Evolutionary conservation across 2,329 filamentous ascomycete species (phyloP).

Genomic region (Juglanconis oblonga): DNA sequence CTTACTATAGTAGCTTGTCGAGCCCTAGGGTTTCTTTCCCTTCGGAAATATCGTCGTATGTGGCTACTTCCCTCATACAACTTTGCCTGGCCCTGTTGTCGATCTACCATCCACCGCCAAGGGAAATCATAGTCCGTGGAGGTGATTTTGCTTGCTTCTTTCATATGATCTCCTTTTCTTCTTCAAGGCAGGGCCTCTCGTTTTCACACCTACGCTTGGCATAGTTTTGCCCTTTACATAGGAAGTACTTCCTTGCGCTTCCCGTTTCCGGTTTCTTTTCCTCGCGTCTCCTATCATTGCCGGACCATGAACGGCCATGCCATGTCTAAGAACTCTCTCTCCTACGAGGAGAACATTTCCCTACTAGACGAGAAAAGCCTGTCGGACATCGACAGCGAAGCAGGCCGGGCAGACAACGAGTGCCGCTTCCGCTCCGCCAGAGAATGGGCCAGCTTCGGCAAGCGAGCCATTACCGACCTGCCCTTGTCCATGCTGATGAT

Average conservation of each 20-base stretch:
- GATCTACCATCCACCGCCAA: not conserved
- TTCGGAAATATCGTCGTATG: not conserved
- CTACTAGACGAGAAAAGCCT: constrained; percentile 42
- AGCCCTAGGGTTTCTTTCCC: not conserved
- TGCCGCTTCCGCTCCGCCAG: constrained; percentile 27
- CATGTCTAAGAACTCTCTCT: constrained; percentile 31
- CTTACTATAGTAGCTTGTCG: not conserved
- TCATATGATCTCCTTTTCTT: not conserved
- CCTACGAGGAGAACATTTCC: constrained; percentile 42
- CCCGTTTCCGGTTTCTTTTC: constrained; percentile 5
- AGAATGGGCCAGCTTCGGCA: constrained; percentile 32
- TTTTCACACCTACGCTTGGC: not conserved
- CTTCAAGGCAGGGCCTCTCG: constrained; percentile 2
- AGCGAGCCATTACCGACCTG: constrained; percentile 11
- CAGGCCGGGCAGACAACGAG: constrained; percentile 37
- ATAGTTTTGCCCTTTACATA: not conserved
- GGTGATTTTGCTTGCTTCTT: not conserved
- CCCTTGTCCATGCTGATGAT: constrained; percentile 34
- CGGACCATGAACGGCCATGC: constrained; percentile 40
- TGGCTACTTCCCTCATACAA: not conserved
- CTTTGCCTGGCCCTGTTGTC: not conserved
- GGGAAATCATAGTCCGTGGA: not conserved
- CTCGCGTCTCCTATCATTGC: constrained; percentile 20
- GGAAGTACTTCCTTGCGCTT: constrained; percentile 1
- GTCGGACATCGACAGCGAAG: constrained; percentile 43